Conservation (phyloP, 768 basidiomycete species). For the Termitomyces sp. region DNA sequence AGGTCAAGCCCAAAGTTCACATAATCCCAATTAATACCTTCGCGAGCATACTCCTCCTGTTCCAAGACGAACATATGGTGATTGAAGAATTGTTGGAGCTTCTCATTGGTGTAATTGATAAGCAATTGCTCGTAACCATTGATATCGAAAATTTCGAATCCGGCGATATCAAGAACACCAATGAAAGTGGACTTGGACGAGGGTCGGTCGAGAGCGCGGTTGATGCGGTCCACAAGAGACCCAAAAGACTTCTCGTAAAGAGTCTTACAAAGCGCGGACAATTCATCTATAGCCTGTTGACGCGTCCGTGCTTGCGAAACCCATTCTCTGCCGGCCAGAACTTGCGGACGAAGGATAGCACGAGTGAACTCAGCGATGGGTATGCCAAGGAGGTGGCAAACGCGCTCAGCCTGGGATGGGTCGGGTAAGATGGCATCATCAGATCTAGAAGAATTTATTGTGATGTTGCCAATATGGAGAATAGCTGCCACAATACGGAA, state of each 20-base stretch:
- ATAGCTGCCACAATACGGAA: conserved; percentile 94
- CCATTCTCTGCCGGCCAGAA: conserved; percentile 95
- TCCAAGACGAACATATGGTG: conserved; percentile 99
- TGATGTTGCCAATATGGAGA: conserved; percentile 93
- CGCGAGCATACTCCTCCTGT: conserved; percentile 96
- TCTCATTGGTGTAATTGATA: conserved; percentile 99
- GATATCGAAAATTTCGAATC: conserved; percentile 94
- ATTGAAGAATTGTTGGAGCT: conserved; percentile 96
- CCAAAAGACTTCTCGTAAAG: conserved; percentile 98
- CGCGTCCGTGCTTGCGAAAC: conserved; percentile 89
- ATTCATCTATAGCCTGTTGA: conserved; percentile 90
- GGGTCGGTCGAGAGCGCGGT: conserved; percentile 89
- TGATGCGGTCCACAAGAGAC: conserved; percentile 89
- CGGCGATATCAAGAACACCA: conserved; percentile 97
- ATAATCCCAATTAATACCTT: conserved; percentile 96
- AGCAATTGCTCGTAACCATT: conserved; percentile 97
- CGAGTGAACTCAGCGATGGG: conserved; percentile 83
- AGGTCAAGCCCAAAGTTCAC: conserved; percentile 97
- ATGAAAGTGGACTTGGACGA: conserved; percentile 92
- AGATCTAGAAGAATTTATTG: conserved; percentile 69
- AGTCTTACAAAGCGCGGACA: conserved; percentile 88
- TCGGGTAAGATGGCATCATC: conserved; percentile 78
- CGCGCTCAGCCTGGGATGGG: conserved; percentile 80
- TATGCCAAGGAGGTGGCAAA: conserved; percentile 88
- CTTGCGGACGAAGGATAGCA: conserved; percentile 82